Percentiles rank a stretch among this genome's conserved stretches.
These are phyloP conservation scores for Aspergillus incahuasiensis DNA, from an alignment of 495 filamentous ascomycete genomes.

Conservation along the genomic window DNA sequence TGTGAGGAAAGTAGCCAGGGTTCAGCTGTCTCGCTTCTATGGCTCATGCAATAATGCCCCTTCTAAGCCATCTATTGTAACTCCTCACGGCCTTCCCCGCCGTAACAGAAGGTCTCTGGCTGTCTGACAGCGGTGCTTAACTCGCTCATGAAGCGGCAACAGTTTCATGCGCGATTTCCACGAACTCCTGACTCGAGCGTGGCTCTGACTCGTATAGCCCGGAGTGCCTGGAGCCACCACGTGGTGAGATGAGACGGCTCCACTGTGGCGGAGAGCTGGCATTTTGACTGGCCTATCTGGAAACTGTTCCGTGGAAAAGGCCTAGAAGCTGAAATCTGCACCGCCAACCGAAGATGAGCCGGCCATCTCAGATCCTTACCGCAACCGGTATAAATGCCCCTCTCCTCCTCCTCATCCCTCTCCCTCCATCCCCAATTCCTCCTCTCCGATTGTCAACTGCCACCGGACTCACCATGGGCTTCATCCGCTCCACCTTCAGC, in stretches of 20 bases:
- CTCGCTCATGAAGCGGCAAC: not conserved
- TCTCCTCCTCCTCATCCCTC: not conserved
- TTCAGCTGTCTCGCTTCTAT: too few species aligned
- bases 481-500: slow-evolving; percentile 7
- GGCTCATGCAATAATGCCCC: too few species aligned
- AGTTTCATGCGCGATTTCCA: too few species aligned
- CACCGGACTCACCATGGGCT: slow-evolving; percentile 10
- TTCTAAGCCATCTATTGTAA: too few species aligned
- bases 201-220: too few species aligned
- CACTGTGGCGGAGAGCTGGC: not conserved
- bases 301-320: not conserved
- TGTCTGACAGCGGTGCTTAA: not conserved
- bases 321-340: not conserved
- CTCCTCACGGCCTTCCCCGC: too few species aligned
- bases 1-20: too few species aligned
- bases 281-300: not conserved
- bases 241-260: not conserved
- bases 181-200: too few species aligned
- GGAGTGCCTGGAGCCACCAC: not conserved
- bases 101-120: too few species aligned
- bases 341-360: not conserved
- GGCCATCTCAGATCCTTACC: not conserved
- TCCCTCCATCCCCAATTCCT: not conserved
- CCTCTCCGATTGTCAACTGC: too few species aligned
- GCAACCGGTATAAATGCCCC: not conserved